These are phyloP conservation scores for Lipomyces japonicus DNA, from an alignment of 805 yeast species.

Conservation along the genomic window DNA sequence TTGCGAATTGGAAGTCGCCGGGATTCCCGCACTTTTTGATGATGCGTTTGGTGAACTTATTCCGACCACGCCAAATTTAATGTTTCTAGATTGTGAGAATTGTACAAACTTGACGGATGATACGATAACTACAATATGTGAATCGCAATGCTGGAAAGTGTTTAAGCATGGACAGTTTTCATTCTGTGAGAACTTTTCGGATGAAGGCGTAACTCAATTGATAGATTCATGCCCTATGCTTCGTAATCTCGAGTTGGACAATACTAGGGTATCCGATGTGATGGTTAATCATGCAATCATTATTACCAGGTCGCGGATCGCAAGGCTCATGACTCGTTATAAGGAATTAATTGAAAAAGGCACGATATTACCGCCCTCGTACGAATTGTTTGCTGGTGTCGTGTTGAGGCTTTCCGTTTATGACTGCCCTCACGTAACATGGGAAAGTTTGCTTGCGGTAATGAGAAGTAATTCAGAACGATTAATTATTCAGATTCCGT, in stretches of 20 bases:
- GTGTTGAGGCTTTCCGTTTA: slow-evolving; percentile 12
- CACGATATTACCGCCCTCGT: neutral
- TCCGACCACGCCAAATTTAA: slow-evolving; percentile 5
- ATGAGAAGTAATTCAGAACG: slow-evolving; percentile 7
- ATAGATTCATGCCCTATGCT: slow-evolving; percentile 6
- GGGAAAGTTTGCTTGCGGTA: slow-evolving; percentile 11
- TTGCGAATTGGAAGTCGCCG: slow-evolving; percentile 10
- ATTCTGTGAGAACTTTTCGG: slow-evolving; percentile 9
- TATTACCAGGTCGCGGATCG: slow-evolving; percentile 7
- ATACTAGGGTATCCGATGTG: slow-evolving; percentile 19
- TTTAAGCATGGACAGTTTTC: slow-evolving; percentile 19
- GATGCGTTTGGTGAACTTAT: slow-evolving; percentile 9
- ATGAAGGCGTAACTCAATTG: slow-evolving; percentile 9
- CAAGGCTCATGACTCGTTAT: neutral
- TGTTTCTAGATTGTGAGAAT: slow-evolving; percentile 24
- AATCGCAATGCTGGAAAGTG: slow-evolving; percentile 1
- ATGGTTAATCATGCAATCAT: slow-evolving; percentile 10
- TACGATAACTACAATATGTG: slow-evolving; percentile 8
- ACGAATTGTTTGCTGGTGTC: slow-evolving; percentile 2
- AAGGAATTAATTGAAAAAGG: neutral
- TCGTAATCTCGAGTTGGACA: slow-evolving; percentile 19
- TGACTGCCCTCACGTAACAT: slow-evolving; percentile 25
- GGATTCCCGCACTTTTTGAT: slow-evolving; percentile 7
- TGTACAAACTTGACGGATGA: slow-evolving; percentile 8
- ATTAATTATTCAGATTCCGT: neutral